Base-by-base conservation (phyloP, 2,329 filamentous ascomycete species). In the Rachicladosporium sp. region DNA sequence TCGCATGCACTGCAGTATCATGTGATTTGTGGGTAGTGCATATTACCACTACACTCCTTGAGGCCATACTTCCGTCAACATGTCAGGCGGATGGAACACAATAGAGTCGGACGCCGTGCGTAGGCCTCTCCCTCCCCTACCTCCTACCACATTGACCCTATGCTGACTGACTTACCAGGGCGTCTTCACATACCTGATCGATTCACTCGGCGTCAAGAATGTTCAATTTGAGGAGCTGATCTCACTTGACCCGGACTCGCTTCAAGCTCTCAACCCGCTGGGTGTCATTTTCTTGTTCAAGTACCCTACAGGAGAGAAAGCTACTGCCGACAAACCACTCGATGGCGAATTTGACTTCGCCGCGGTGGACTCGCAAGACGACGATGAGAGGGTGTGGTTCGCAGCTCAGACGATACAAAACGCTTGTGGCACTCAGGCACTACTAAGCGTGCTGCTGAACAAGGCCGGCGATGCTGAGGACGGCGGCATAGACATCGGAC, bases 211-310 rank as follows among this genome's bases (percentile, higher is more conserved):
- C 37, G 88, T 93, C 52, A 82, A 88, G 61, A 78, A 85, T 57
- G 86, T 96, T 2, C 91, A 98, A 63, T 96, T 95, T 59, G 91
- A 96, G 67, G 91, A 98, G 67, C 78, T 98, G 48, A 76, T 95
- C 43, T 82, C 84, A 1, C 78, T 98, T 48, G 89, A 96, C 52
- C 70, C 85, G 5, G 76, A 84, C 38, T 73, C 74, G 42, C 73
- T 93, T 9, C 71, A 74, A 33, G 67, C 78, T 48, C 73, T 87
- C 31, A 55, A 55, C 21, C 56, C 58, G 1, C 48, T 58, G 36
- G 91, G 91, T 55, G 86, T 98, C 50, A 95, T 98, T 57, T 98
- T 98, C 65, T 84, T 98, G 60, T 98, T 98, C 78, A 96, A 95
- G 67, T 98, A 84, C 65, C 84, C 76, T 37, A 87, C 78, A 44